These are phyloP conservation scores for Dryadomyces quercus-mongolicae DNA, from an alignment of 2,329 filamentous ascomycete genomes.

Conservation along the genomic window DNA sequence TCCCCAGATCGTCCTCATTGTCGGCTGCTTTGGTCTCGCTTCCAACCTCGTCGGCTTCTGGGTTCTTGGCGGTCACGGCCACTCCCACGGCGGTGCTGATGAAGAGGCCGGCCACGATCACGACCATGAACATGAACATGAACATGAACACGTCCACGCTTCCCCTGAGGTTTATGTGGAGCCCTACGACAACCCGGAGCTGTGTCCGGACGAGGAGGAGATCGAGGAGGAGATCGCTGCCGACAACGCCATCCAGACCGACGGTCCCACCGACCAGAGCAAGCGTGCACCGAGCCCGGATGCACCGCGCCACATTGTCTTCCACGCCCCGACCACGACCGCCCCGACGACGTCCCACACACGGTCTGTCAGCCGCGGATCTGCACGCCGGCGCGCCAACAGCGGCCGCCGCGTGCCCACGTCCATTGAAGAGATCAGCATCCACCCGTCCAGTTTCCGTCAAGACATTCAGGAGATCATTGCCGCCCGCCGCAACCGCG, in stretches of 20 bases:
- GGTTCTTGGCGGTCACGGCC: conserved; percentile 86
- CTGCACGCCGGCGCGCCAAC: conserved; percentile 24
- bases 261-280: neutral
- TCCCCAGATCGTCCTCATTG: conserved; percentile 76
- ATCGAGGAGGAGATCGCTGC: neutral
- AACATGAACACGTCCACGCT: conserved; percentile 16
- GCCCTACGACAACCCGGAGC: conserved; percentile 8
- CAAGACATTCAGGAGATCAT: conserved; percentile 75
- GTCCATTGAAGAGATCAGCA: conserved; percentile 62
- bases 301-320: conserved; percentile 26
- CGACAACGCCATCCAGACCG: neutral
- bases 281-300: conserved; percentile 20
- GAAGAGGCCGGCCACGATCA: conserved; percentile 34
- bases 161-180: conserved; percentile 37
- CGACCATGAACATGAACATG: conserved; percentile 24
- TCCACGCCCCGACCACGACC: conserved; percentile 15
- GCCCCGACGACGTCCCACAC: conserved; percentile 12
- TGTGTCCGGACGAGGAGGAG: conserved; percentile 40
- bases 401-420: conserved; percentile 43
- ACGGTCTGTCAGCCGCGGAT: conserved; percentile 14
- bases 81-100: conserved; percentile 55
- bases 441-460: conserved; percentile 81
- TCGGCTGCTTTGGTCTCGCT: conserved; percentile 72
- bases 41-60: conserved; percentile 86
- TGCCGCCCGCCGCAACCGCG: conserved; percentile 56